These are phyloP conservation scores for Harringtonia aguacate DNA, from an alignment of 2,329 filamentous ascomycete species.

Conservation along the genomic window DNA sequence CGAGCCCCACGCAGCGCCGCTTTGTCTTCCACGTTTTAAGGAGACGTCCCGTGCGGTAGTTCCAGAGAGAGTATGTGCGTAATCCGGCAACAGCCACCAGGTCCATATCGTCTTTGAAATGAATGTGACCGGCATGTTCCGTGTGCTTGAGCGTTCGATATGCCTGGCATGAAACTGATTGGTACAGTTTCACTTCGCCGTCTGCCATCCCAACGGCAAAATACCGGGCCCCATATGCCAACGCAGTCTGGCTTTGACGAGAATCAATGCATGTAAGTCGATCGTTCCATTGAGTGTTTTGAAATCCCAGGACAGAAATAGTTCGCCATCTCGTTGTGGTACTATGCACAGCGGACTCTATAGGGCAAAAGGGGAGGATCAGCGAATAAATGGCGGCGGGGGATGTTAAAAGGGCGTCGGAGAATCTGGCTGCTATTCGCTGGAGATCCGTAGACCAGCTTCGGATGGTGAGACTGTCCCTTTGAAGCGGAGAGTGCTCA, in stretches of 20 bases:
- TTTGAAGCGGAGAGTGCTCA: conserved; percentile 11
- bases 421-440: conserved; percentile 20
- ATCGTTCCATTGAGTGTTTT: conserved; percentile 20
- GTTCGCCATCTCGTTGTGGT: conserved; percentile 5
- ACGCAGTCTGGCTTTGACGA: conserved; percentile 12
- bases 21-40: conserved; percentile 16
- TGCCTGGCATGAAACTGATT: conserved; percentile 17
- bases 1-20: conserved; percentile 14
- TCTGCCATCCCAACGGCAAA: conserved; percentile 16
- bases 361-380: conserved; percentile 22
- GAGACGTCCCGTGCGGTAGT: conserved; percentile 16
- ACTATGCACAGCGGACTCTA: conserved; percentile 1
- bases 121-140: conserved; percentile 19
- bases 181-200: conserved; percentile 16
- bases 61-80: conserved; percentile 17
- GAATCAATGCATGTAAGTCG: conserved; percentile 19
- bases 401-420: conserved; percentile 15
- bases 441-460: conserved; percentile 20
- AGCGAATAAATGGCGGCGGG: conserved; percentile 21
- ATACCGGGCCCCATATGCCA: conserved; percentile 17
- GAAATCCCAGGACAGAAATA: conserved; percentile 15
- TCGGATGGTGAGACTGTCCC: conserved; percentile 12
- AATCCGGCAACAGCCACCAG: conserved; percentile 13
- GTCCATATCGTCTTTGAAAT: conserved; percentile 18
- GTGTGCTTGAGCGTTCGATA: conserved; percentile 17